Evolutionary conservation across 805 yeast genomes (phyloP).

Genomic region (Monosporozyma yasuniensis): DNA sequence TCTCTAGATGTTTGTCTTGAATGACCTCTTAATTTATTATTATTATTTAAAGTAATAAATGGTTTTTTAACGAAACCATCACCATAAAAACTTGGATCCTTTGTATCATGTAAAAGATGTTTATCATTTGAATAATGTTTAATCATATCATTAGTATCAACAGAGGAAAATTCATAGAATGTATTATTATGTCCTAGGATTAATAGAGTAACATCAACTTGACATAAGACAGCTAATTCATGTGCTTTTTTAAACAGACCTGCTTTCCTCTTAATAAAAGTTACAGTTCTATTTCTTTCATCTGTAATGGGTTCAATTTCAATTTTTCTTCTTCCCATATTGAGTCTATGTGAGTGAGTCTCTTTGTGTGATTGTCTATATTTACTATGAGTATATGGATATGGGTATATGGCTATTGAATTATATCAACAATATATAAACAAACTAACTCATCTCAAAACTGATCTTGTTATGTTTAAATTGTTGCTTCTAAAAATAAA

Average conservation of each 20-base stretch:
- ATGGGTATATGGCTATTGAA: neutral
- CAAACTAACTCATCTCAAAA: no score
- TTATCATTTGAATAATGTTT: constrained; percentile 31
- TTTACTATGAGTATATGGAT: neutral
- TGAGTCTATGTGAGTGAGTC: no score
- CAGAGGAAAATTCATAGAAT: constrained; percentile 76
- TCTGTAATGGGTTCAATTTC: constrained; percentile 86
- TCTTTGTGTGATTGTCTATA: neutral
- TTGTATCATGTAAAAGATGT: constrained; percentile 42
- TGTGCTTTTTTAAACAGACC: constrained; percentile 71
- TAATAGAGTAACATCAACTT: constrained; percentile 84
- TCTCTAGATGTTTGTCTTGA: neutral
- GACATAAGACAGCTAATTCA: constrained; percentile 74
- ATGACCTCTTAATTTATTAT: neutral
- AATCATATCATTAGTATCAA: constrained; percentile 48
- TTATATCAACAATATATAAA: no score
- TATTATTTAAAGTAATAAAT: neutral
- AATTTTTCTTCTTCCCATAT: constrained; percentile 94
- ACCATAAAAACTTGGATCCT: constrained; percentile 60
- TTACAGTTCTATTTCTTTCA: constrained; percentile 59
- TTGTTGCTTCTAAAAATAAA: no score
- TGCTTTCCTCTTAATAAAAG: constrained; percentile 89
- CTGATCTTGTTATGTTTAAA: no score
- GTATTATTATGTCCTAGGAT: constrained; percentile 77
- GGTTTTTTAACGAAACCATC: constrained; percentile 18